Percentiles rank a stretch among this genome's conserved stretches.
Conservation (phyloP, 257 asterid species). For the Fraxinus cuspidata region DNA sequence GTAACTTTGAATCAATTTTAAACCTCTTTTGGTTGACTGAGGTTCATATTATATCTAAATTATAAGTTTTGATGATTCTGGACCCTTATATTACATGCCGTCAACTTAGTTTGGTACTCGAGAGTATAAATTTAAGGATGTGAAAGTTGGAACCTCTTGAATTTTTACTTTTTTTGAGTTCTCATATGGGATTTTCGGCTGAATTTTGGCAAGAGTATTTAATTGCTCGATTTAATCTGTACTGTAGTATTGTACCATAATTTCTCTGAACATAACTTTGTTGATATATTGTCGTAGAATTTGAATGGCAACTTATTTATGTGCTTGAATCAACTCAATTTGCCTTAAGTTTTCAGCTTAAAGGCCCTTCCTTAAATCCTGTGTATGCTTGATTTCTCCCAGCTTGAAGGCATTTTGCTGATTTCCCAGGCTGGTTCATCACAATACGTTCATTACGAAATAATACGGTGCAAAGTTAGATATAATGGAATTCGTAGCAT, state of each 20-base stretch:
- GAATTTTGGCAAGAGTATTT: neutral
- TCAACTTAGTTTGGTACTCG: neutral
- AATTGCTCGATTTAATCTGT: neutral
- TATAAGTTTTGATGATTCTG: neutral
- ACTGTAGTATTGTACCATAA: neutral
- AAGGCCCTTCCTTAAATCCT: slow-evolving; percentile 6
- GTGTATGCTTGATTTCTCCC: slow-evolving; percentile 24
- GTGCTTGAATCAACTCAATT: neutral
- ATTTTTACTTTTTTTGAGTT: neutral
- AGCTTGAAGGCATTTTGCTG: slow-evolving; percentile 69
- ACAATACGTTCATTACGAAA: slow-evolving; percentile 47
- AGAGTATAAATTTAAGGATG: neutral
- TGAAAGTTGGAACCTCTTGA: neutral
- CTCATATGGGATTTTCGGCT: neutral
- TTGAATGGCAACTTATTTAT: neutral
- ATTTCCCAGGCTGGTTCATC: slow-evolving; percentile 65
- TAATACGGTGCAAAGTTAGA: slow-evolving; percentile 39
- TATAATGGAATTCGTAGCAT: slow-evolving; percentile 32
- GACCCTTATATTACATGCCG: neutral
- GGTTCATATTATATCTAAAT: neutral
- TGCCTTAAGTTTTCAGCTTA: neutral
- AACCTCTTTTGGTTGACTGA: neutral
- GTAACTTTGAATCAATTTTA: neutral
- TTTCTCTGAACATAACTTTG: neutral
- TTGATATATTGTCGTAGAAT: neutral